Evolutionary conservation across 441 rosid species (phyloP).

Genomic region (Adansonia rubrostipa): DNA sequence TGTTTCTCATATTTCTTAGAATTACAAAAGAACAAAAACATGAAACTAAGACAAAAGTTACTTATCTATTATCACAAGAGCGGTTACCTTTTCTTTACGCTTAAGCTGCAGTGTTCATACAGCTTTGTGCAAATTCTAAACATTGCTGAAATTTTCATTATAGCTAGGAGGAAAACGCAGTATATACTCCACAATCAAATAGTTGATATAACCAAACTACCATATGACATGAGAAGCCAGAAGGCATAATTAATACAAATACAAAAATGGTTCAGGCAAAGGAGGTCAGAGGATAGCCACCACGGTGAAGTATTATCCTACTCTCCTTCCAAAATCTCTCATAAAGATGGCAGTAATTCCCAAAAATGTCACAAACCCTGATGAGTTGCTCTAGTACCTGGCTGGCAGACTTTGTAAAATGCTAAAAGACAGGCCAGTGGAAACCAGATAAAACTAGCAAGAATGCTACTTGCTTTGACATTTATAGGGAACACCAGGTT

Average conservation of each 20-base stretch:
- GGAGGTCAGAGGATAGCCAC: not conserved
- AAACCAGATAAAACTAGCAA: not conserved
- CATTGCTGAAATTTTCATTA: not conserved
- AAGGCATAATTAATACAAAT: not conserved
- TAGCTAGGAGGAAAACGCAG: not conserved
- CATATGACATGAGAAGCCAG: slow-evolving; percentile 1
- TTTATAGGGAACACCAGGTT: not conserved
- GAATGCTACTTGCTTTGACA: not conserved
- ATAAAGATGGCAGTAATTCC: slow-evolving; percentile 10
- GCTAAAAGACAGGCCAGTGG: not conserved
- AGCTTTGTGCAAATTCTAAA: not conserved
- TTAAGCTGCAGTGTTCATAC: slow-evolving; percentile 1
- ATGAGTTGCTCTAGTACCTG: not conserved
- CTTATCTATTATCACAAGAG: not conserved
- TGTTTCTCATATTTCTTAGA: slow-evolving; percentile 15
- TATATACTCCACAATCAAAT: not conserved
- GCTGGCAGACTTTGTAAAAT: not conserved
- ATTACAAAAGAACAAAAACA: not conserved
- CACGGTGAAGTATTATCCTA: not conserved
- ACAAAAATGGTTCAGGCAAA: not conserved
- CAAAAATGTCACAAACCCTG: not conserved
- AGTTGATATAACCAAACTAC: slow-evolving; percentile 5
- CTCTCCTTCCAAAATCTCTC: not conserved
- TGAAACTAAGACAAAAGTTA: not conserved
- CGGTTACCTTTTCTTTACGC: not conserved